phyloP scores from a whole-genome alignment of 345 rosid genomes.

The Carallia pectinifolia region DNA sequence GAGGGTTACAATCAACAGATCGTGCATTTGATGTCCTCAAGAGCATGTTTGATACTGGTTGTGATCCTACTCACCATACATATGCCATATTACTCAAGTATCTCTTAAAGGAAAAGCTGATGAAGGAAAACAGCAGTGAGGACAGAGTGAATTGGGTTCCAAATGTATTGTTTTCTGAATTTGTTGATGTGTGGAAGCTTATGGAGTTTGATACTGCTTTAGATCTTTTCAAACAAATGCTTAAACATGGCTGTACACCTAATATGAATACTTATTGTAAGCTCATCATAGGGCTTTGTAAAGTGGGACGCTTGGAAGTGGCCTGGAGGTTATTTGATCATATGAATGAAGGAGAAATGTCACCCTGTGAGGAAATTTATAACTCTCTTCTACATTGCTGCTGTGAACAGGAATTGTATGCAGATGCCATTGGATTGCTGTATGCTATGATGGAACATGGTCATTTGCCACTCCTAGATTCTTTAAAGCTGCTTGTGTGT shows the following conservation, averaged over 20 bases:
- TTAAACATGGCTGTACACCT: slow-evolving; percentile 57
- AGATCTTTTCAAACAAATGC: slow-evolving; percentile 63
- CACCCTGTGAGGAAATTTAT: slow-evolving; percentile 52
- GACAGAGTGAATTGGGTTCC: slow-evolving; percentile 31
- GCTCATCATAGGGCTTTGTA: slow-evolving; percentile 70
- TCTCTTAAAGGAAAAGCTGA: slow-evolving; percentile 41
- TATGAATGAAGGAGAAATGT: slow-evolving; percentile 55
- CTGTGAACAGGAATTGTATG: slow-evolving; percentile 46
- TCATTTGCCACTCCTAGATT: slow-evolving; percentile 65
- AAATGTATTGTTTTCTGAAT: slow-evolving; percentile 25
- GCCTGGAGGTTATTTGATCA: slow-evolving; percentile 49
- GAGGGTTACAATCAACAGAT: slow-evolving; percentile 49
- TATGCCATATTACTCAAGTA: slow-evolving; percentile 62
- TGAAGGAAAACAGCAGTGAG: slow-evolving; percentile 29
- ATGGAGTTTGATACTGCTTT: slow-evolving; percentile 54
- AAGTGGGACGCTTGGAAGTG: slow-evolving; percentile 42
- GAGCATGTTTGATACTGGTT: slow-evolving; percentile 68
- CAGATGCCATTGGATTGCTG: slow-evolving; percentile 49
- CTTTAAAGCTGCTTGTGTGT: slow-evolving; percentile 59
- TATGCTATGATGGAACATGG: slow-evolving; percentile 58
- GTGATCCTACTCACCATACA: slow-evolving; percentile 72
- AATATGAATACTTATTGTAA: slow-evolving; percentile 50
- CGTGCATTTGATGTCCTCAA: slow-evolving; percentile 74
- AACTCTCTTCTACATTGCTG: slow-evolving; percentile 63
- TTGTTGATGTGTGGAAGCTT: slow-evolving; percentile 50